Evolutionary conservation across 768 basidiomycete species (phyloP).

Genomic region (Pleurotus tuber-regium): DNA sequence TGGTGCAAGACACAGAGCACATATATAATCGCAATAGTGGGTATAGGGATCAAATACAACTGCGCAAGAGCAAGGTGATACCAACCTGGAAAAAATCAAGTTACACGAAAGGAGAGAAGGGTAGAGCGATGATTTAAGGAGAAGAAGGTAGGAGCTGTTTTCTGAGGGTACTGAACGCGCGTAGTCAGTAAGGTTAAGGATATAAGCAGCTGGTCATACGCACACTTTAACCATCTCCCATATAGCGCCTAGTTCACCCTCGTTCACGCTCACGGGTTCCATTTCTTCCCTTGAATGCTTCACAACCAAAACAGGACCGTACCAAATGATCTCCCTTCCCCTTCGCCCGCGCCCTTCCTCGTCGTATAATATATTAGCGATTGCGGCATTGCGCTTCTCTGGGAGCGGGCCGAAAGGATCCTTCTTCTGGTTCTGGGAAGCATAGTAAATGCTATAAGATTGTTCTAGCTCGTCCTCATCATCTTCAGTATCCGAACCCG

Average conservation of each 20-base stretch:
- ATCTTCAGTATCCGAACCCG: background rate
- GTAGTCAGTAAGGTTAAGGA: no score
- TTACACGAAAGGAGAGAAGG: no score
- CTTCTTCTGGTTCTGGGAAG: constrained; percentile 8
- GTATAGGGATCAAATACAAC: no score
- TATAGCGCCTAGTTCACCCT: background rate
- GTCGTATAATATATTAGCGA: constrained; percentile 3
- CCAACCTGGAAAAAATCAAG: no score
- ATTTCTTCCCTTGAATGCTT: constrained; percentile 4
- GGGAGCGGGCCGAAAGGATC: background rate
- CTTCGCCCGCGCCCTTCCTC: background rate
- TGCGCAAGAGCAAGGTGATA: no score
- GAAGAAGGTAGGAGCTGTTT: no score
- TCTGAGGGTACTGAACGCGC: no score
- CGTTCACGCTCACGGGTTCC: background rate
- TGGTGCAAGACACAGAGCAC: no score
- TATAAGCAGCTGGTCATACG: no score
- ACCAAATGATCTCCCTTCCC: background rate
- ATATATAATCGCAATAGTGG: no score
- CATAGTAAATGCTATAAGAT: background rate
- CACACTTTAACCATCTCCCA: constrained; percentile 1
- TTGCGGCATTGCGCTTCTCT: constrained; percentile 4
- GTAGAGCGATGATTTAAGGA: no score
- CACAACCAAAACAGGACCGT: constrained; percentile 1
- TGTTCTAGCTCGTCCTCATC: background rate